Base-by-base conservation (phyloP, 352 stramenopile species). In the Phytophthora podocarpi region DNA sequence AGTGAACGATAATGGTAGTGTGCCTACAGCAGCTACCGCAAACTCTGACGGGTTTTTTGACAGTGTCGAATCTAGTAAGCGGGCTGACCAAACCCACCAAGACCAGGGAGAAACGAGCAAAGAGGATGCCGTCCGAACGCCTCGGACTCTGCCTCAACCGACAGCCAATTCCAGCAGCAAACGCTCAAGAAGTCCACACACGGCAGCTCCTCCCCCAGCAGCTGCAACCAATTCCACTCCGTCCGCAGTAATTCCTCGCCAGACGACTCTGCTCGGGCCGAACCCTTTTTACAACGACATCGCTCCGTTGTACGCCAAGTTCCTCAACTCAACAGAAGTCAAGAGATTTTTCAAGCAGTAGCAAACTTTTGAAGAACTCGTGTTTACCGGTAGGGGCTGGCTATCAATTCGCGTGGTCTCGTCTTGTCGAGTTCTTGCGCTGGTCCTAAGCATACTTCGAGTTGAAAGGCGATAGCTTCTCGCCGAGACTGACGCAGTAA, bases 221-320 rank as follows among this genome's bases (percentile, higher is more conserved):
- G 10, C 21, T 31, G 2, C 28, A 24, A 6, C 34, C n/a, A 2
- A 12, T 16, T 4, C 16, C 4, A 5, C 34, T 5, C 12, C 54
- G 5, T 8, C 31, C 1, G 15, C 40, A 15, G 11, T 59, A 15
- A 60, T 60, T 12, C 30, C 53, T 59, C 58, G 50, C 5, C 46
- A 63, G 35, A 16, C 59, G n/a, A 59, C 58, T 35, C 26, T 72
- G 8, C 67, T 48, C 13, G 70, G 66, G 0, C 64, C 59, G 7
- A 89, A 83, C 51, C 74, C 86, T 6, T 87, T 92, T 20, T 88
- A 92, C 70, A 76, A 85, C 47, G 80, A 90, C 51, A 90, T 92
- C 37, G 69, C 78, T 13, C 83, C 83, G 5, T 67, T 89, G 24
- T 92, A 92, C 34, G 73, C 82, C 6, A 89, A 89, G 61, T 89